Evolutionary conservation across 768 basidiomycete species (phyloP).

Genomic region (Strobilomyces dryophilus): DNA sequence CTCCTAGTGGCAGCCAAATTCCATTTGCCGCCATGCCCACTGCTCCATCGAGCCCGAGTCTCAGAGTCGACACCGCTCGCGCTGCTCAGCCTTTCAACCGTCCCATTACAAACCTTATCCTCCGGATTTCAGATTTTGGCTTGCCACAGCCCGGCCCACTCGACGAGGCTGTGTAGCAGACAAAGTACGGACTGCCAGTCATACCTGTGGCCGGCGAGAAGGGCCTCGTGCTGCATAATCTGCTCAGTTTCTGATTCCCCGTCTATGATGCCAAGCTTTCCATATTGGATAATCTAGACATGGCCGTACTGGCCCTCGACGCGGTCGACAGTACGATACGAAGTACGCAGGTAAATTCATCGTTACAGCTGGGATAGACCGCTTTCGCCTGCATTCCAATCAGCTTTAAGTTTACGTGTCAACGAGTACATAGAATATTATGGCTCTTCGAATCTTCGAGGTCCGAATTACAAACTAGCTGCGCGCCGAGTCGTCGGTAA

Average conservation of each 20-base stretch:
- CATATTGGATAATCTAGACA: slow-evolving; percentile 34
- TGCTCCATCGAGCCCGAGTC: slow-evolving; percentile 3
- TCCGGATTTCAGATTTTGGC: slow-evolving; percentile 58
- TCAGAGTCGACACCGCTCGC: slow-evolving; percentile 25
- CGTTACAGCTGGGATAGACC: too few relatives aligned
- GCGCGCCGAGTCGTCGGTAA: too few relatives aligned
- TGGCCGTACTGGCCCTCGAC: slow-evolving; percentile 40
- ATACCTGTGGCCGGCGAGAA: slow-evolving; percentile 49
- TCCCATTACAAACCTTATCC: slow-evolving; percentile 46
- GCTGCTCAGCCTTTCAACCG: slow-evolving; percentile 46
- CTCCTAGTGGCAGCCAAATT: too few relatives aligned
- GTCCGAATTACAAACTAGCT: too few relatives aligned
- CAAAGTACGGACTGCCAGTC: slow-evolving; percentile 36
- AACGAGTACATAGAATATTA: too few relatives aligned
- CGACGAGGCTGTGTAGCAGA: slow-evolving; percentile 27
- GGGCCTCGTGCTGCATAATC: slow-evolving; percentile 35
- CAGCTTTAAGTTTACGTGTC: too few relatives aligned
- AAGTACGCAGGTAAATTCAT: slow-evolving; percentile 36
- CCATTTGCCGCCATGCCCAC: too few relatives aligned
- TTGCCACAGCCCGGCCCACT: slow-evolving; percentile 41
- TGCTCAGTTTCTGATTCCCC: slow-evolving; percentile 49
- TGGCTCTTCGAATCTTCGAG: too few relatives aligned
- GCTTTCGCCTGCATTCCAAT: too few relatives aligned
- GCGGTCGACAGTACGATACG: slow-evolving; percentile 50
- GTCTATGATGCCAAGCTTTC: slow-evolving; percentile 35